Evolutionary conservation across 345 rosid species (phyloP).

Genomic region (Rhizophora apiculata): DNA sequence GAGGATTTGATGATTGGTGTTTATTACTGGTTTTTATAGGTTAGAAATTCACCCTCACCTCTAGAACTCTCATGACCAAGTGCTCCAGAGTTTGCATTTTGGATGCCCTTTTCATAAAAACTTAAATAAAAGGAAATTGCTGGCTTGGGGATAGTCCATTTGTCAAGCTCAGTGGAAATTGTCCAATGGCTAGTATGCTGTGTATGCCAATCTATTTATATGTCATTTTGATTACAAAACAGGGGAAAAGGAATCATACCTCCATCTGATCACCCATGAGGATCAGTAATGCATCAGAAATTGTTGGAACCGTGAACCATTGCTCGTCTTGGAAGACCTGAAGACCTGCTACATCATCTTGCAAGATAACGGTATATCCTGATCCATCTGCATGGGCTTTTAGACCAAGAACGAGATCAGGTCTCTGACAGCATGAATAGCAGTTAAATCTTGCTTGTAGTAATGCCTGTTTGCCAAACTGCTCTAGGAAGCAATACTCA

Average conservation of each 20-base stretch:
- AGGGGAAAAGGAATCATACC: constrained; percentile 3
- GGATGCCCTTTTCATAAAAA: no score
- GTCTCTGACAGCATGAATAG: constrained; percentile 18
- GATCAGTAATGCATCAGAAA: constrained; percentile 21
- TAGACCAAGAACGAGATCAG: constrained; percentile 24
- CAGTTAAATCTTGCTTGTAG: constrained; percentile 21
- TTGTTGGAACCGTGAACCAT: constrained; percentile 20
- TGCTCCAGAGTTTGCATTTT: no score
- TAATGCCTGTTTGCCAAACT: constrained; percentile 15
- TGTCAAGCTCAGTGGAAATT: not conserved
- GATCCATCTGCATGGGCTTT: constrained; percentile 30
- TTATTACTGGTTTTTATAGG: no score
- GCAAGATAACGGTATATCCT: constrained; percentile 20
- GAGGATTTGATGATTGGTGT: not conserved
- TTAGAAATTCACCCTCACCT: not conserved
- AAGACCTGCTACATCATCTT: constrained; percentile 25
- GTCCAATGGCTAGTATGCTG: not conserved
- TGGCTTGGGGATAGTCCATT: not conserved
- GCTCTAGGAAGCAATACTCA: constrained; percentile 20
- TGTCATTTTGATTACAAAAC: not conserved
- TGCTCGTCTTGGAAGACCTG: constrained; percentile 15
- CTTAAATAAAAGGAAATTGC: no score
- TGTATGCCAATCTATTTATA: not conserved
- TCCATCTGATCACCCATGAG: constrained; percentile 29
- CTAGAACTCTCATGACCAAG: not conserved